Percentiles rank a stretch among this genome's conserved stretches.
These are phyloP conservation scores for Wickerhamomyces xylosicus DNA, from an alignment of 805 yeast species.

Conservation along the genomic window DNA sequence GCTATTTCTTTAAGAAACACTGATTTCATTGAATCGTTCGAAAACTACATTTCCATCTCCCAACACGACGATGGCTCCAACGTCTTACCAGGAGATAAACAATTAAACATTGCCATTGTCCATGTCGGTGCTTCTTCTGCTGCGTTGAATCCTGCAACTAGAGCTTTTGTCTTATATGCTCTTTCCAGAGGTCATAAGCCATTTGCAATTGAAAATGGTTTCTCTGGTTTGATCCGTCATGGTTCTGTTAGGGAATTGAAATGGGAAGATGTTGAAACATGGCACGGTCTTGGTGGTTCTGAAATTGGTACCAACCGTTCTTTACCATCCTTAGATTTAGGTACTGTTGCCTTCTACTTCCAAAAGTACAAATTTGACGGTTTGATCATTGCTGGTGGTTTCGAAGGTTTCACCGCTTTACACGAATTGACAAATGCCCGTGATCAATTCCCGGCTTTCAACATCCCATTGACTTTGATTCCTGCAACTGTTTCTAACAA, in stretches of 20 bases:
- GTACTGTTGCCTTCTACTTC: conserved; percentile 62
- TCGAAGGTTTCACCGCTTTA: conserved; percentile 68
- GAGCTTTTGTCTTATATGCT: conserved; percentile 67
- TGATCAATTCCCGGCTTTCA: conserved; percentile 54
- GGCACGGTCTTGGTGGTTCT: conserved; percentile 71
- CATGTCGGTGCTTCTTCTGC: conserved; percentile 79
- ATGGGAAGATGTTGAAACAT: conserved; percentile 65
- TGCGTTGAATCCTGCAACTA: conserved; percentile 69
- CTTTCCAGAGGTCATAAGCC: conserved; percentile 66
- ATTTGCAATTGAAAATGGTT: conserved; percentile 66
- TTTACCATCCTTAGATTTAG: conserved; percentile 60
- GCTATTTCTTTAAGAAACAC: conserved; percentile 68
- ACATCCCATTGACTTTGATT: conserved; percentile 67
- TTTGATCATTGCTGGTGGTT: conserved; percentile 68
- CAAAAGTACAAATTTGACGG: conserved; percentile 64
- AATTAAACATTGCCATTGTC: conserved; percentile 56
- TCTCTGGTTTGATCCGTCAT: conserved; percentile 56
- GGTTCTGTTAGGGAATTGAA: conserved; percentile 48
- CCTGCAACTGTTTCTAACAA: conserved; percentile 78
- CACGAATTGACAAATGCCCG: conserved; percentile 56
- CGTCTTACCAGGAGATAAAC: conserved; percentile 38
- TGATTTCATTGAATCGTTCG: conserved; percentile 54
- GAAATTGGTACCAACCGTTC: conserved; percentile 75
- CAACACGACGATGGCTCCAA: conserved; percentile 61
- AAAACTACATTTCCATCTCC: conserved; percentile 55